Percentiles rank a stretch among this genome's conserved stretches.
These are phyloP conservation scores for Coprinopsis sp. DNA, from an alignment of 768 basidiomycete genomes.

Conservation along the genomic window DNA sequence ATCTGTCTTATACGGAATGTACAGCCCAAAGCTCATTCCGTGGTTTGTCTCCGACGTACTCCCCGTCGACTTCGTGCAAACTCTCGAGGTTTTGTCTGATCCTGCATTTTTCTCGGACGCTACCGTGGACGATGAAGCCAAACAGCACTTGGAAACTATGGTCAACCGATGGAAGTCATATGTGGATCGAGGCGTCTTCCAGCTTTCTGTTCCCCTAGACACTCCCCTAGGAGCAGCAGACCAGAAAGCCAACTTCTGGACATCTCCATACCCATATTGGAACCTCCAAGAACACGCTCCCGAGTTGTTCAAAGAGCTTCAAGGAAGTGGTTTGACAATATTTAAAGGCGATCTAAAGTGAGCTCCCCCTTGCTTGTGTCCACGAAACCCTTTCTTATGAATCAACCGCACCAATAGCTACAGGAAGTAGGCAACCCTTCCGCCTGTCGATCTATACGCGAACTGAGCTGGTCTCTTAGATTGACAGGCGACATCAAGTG, in stretches of 20 bases:
- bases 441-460: not conserved
- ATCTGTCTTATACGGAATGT: not conserved
- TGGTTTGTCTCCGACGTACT: constrained; percentile 98
- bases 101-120: constrained; percentile 58
- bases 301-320: constrained; percentile 46
- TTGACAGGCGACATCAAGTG: constrained; percentile 86
- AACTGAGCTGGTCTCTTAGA: constrained; percentile 36
- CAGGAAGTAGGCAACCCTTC: constrained; percentile 59
- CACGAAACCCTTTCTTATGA: not conserved
- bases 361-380: constrained; percentile 23
- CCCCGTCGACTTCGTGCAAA: constrained; percentile 71
- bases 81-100: constrained; percentile 55
- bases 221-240: constrained; percentile 47
- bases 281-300: constrained; percentile 54
- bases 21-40: constrained; percentile 87
- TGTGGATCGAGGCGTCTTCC: constrained; percentile 65
- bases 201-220: constrained; percentile 61
- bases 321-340: constrained; percentile 62
- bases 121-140: constrained; percentile 16
- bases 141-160: constrained; percentile 50
- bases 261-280: constrained; percentile 72
- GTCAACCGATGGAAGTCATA: constrained; percentile 70
- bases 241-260: constrained; percentile 58
- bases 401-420: constrained; percentile 42
- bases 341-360: constrained; percentile 96